These are phyloP conservation scores for Trapa bicornis DNA, from an alignment of 345 rosid genomes.

Conservation along the genomic window DNA sequence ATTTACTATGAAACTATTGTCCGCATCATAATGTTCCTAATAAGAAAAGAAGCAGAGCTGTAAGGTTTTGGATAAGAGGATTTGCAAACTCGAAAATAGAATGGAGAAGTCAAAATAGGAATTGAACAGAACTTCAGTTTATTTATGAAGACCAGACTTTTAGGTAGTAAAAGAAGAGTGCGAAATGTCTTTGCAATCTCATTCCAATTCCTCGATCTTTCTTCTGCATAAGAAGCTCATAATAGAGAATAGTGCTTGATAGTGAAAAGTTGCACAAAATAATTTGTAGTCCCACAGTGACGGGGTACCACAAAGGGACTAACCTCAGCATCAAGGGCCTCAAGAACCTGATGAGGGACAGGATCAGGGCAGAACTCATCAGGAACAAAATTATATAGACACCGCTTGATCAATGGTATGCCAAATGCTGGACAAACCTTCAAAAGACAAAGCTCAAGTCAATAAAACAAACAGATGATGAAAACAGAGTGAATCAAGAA, in stretches of 20 bases:
- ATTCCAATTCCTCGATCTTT: not conserved
- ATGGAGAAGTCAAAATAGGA: not conserved
- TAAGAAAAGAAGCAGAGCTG: not conserved
- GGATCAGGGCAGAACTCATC: constrained; percentile 81
- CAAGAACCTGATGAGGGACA: constrained; percentile 51
- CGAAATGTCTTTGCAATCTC: not conserved
- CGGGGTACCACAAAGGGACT: constrained; percentile 7
- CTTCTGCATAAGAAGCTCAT: not conserved
- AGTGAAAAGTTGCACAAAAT: not conserved
- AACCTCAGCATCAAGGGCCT: constrained; percentile 63
- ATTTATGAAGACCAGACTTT: not conserved
- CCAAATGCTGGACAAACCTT: constrained; percentile 78
- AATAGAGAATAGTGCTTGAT: not conserved
- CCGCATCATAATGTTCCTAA: constrained; percentile 40
- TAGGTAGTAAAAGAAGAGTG: not conserved
- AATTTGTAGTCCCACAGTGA: too few relatives aligned
- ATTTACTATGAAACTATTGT: constrained; percentile 26
- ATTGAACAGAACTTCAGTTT: not conserved
- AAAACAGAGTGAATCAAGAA: not conserved
- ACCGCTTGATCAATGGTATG: constrained; percentile 42
- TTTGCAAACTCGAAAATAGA: too few relatives aligned
- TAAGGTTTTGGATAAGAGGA: too few relatives aligned
- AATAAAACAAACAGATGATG: not conserved
- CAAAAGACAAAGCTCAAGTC: constrained; percentile 6
- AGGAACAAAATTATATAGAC: constrained; percentile 66